Percentiles rank a stretch among this genome's conserved stretches.
These are phyloP conservation scores for Gloeopeniophorella convolvens DNA, from an alignment of 768 basidiomycete genomes.

Conservation along the genomic window DNA sequence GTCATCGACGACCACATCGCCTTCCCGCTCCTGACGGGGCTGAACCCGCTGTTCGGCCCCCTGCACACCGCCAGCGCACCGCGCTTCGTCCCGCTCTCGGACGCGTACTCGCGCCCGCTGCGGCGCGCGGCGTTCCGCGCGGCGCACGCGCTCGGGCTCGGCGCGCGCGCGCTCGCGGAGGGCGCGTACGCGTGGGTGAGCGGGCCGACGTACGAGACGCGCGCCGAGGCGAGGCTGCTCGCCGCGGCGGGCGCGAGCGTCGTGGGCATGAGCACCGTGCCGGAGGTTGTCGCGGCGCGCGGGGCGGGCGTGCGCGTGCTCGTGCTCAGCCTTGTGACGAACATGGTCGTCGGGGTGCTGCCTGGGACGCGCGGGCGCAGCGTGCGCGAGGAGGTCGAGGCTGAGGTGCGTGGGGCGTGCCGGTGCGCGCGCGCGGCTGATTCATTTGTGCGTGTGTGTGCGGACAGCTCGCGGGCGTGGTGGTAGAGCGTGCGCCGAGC, in stretches of 20 bases:
- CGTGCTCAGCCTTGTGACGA: conserved; percentile 82
- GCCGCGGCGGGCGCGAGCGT: conserved; percentile 73
- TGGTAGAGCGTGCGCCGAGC: conserved; percentile 34
- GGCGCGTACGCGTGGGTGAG: conserved; percentile 88
- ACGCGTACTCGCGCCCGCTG: conserved; percentile 70
- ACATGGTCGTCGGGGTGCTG: conserved; percentile 60
- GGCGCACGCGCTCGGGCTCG: conserved; percentile 53
- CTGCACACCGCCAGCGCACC: conserved; percentile 48
- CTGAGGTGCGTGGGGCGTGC: conserved; percentile 48
- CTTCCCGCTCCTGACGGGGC: conserved; percentile 67
- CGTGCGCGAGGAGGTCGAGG: conserved; percentile 24
- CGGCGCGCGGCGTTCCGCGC: conserved; percentile 71
- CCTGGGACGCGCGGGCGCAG: conserved; percentile 42
- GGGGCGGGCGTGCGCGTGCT: conserved; percentile 71
- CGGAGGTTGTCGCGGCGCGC: conserved; percentile 76
- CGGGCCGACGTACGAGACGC: conserved; percentile 87
- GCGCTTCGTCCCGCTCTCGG: conserved; percentile 79
- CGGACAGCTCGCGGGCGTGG: conserved; percentile 65
- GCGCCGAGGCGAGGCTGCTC: conserved; percentile 78
- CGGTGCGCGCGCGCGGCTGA: not conserved
- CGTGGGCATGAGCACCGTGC: conserved; percentile 93
- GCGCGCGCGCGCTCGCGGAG: conserved; percentile 56
- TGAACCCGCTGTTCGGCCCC: conserved; percentile 78
- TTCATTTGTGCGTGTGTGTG: conserved; percentile 7
- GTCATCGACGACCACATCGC: conserved; percentile 82